Evolutionary conservation across 805 yeast genomes (phyloP), one percentile per base, ranked within the genome.

Genomic region (Lipomyces orientalis): DNA sequence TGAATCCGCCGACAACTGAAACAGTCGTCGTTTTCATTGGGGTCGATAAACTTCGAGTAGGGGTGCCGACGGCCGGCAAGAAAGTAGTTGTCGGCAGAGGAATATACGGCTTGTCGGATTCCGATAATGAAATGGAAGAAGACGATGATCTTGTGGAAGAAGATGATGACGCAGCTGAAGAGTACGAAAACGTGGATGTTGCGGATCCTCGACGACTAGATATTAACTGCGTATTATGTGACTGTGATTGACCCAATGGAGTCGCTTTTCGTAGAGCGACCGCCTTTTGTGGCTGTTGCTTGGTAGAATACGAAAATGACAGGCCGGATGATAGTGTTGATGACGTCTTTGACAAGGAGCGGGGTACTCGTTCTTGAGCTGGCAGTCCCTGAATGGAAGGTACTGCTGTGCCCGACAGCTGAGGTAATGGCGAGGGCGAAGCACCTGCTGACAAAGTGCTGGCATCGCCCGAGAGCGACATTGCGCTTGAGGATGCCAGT

Each of bases 1-100:
- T 31, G 59, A 69, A 69, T 12, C 72, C 72, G 7, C 72, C 72
- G 5, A 68, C 67, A 22, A 65, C 64, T 2, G 71, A 68, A 35
- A 63, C 54, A 22, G 52, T 54, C 56, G 46, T 51, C 16, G 68
- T 46, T 35, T 37, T 51, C 4, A 37, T 37, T 25, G 70, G 64
- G 14, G 60, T 31, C 1, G 71, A 61, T n/a, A 54, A 34, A 22
- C 31, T 49, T 16, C 67, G 34, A 12, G 34, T 16, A 14, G 35
- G 19, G 43, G 63, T 35, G 51, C 34, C 61, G 1, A 61, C 37
- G 1, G 60, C 12, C 43, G 70, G 60, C 16, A 35, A 37, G 31
- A 60, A 63, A 7, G 66, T 55, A 1, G 65, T 19, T 22, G 55
- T 31, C 4, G 70, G 70, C n/a, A 67, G 29, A 12, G 70, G 70